A percentile compares a stretch with the other conserved stretches of the same genome.
Evolutionary conservation across 2,329 filamentous ascomycete species (phyloP).

Genomic region (Didymella exigua): DNA sequence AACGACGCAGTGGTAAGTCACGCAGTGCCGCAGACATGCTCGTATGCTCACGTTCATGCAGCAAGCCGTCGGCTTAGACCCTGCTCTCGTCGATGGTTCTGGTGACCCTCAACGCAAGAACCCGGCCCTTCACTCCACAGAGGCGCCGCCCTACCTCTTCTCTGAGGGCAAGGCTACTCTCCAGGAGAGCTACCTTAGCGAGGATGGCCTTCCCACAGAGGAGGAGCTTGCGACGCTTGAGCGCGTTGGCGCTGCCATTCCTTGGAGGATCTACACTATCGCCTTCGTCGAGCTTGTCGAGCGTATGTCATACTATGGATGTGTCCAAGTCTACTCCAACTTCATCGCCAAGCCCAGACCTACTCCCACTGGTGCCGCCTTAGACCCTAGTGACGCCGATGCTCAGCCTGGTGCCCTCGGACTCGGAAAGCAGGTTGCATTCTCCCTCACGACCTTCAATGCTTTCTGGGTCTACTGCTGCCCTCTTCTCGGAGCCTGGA

Average conservation of each 20-base stretch:
- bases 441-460: slow-evolving; percentile 59
- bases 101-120: slow-evolving; percentile 45
- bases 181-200: slow-evolving; percentile 38
- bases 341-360: slow-evolving; percentile 42
- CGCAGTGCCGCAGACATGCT: background rate
- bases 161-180: slow-evolving; percentile 48
- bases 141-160: slow-evolving; percentile 37
- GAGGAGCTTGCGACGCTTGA: slow-evolving; percentile 46
- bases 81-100: slow-evolving; percentile 40
- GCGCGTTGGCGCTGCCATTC: slow-evolving; percentile 43
- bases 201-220: slow-evolving; percentile 38
- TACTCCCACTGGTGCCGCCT: slow-evolving; percentile 40
- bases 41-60: slow-evolving; percentile 20
- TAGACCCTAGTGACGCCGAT: slow-evolving; percentile 33
- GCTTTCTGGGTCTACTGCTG: slow-evolving; percentile 63
- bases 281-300: slow-evolving; percentile 48
- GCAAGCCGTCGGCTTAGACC: slow-evolving; percentile 41
- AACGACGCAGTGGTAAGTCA: slow-evolving; percentile 33
- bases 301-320: slow-evolving; percentile 50
- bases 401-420: slow-evolving; percentile 59
- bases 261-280: slow-evolving; percentile 43
- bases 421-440: slow-evolving; percentile 60
- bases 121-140: slow-evolving; percentile 30
- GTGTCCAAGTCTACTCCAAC: slow-evolving; percentile 46
- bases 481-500: slow-evolving; percentile 63